Evolutionary conservation across 2,329 filamentous ascomycete species (phyloP).

Genomic region (Pestalotiopsis sp.): DNA sequence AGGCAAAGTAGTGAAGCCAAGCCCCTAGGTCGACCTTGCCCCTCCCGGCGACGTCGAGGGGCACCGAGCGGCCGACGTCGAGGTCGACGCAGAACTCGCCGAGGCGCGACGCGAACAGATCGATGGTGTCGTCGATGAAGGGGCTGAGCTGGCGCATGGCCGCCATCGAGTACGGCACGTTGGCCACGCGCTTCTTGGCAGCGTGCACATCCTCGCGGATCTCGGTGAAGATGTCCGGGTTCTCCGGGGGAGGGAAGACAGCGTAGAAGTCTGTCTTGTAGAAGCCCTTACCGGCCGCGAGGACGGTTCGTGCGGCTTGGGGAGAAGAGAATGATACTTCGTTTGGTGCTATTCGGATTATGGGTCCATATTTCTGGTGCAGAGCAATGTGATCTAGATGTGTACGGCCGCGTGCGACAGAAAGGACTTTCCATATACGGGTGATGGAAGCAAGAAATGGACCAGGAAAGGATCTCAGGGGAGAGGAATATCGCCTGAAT

Average conservation of each 20-base stretch:
- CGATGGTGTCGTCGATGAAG: constrained; percentile 55
- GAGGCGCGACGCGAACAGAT: constrained; percentile 46
- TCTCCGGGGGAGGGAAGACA: constrained; percentile 58
- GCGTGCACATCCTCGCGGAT: constrained; percentile 56
- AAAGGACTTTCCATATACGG: constrained; percentile 45
- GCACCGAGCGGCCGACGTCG: constrained; percentile 18
- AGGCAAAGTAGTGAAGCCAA: constrained; percentile 47
- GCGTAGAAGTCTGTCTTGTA: constrained; percentile 56
- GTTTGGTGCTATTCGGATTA: constrained; percentile 52
- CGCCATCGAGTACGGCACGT: constrained; percentile 55
- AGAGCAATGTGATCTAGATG: constrained; percentile 46
- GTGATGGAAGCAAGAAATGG: constrained; percentile 32
- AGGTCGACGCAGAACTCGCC: constrained; percentile 37
- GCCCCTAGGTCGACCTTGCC: constrained; percentile 47
- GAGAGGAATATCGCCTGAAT: constrained; percentile 37
- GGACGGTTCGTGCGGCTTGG: constrained; percentile 45
- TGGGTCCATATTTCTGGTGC: constrained; percentile 47
- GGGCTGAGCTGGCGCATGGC: constrained; percentile 54
- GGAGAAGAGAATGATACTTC: constrained; percentile 51
- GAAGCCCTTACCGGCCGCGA: constrained; percentile 54
- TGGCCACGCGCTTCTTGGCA: constrained; percentile 55
- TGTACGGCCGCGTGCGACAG: constrained; percentile 40
- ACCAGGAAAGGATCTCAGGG: constrained; percentile 30
- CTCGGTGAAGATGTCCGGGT: constrained; percentile 62
- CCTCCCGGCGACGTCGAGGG: background rate